Evolutionary conservation across 164 flowering plant genomes (phyloP).

Genomic region (Stephania yunnanensis): DNA sequence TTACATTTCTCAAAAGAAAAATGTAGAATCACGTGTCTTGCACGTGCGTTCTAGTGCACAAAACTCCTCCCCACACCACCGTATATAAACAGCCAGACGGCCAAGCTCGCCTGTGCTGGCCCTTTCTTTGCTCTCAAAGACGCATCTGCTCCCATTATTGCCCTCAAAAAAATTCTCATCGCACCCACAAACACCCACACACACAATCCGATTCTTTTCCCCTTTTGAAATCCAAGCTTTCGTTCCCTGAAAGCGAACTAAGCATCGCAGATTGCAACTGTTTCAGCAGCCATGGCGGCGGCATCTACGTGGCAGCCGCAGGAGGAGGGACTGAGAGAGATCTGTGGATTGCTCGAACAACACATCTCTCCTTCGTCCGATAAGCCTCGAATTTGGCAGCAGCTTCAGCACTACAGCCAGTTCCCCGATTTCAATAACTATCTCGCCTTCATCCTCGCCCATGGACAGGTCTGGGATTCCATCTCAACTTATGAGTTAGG

Average conservation of each 20-base stretch:
- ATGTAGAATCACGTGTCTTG: not conserved
- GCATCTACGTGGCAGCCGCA: conserved; percentile 63
- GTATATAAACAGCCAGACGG: not conserved
- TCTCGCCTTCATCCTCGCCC: conserved; percentile 82
- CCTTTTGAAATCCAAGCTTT: not conserved
- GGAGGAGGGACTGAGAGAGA: conserved; percentile 82
- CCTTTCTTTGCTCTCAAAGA: not conserved
- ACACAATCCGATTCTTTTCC: not conserved
- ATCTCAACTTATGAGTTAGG: not conserved
- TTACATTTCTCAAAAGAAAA: too few relatives aligned
- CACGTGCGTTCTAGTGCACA: not conserved
- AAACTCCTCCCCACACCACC: not conserved
- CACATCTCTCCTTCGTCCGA: conserved; percentile 81
- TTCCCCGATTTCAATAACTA: conserved; percentile 98
- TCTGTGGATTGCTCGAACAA: conserved; percentile 79
- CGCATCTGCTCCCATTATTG: not conserved
- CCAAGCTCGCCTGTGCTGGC: not conserved
- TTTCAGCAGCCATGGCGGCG: conserved; percentile 16
- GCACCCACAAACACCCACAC: not conserved
- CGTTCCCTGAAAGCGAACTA: not conserved
- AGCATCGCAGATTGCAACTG: not conserved
- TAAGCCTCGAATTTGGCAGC: conserved; percentile 83
- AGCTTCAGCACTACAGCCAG: conserved; percentile 80
- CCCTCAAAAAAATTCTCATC: not conserved
- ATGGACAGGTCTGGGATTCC: conserved; percentile 54